These are phyloP conservation scores for Ceratocystis alfenasii DNA, from an alignment of 2,329 filamentous ascomycete species.

Conservation along the genomic window DNA sequence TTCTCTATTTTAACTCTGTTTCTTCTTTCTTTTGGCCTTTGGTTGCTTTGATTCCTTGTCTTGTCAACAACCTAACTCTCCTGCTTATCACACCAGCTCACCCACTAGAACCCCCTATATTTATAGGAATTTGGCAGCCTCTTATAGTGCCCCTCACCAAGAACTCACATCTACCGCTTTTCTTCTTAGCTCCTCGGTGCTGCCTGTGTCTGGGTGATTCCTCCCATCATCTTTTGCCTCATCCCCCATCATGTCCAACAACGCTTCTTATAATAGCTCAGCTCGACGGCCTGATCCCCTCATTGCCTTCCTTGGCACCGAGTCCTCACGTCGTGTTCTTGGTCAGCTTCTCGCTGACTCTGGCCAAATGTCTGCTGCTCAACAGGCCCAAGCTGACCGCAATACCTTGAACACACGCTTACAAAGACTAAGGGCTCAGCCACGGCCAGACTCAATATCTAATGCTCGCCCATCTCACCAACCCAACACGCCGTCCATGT, in stretches of 20 bases:
- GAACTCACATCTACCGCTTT: not conserved
- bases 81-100: no score
- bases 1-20: not conserved
- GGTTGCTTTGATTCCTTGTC: not conserved
- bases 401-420: not conserved
- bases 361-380: conserved; percentile 3
- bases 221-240: not conserved
- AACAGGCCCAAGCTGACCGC: not conserved
- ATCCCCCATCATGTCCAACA: conserved; percentile 11
- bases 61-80: not conserved
- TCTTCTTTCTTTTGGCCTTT: not conserved
- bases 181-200: not conserved
- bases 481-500: conserved; percentile 35
- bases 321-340: not conserved
- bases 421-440: no score
- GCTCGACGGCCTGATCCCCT: not conserved
- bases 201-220: not conserved
- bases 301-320: not conserved
- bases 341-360: not conserved
- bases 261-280: not conserved
- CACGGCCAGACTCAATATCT: not conserved
- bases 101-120: no score
- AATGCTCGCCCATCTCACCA: not conserved
- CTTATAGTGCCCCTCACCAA: no score
- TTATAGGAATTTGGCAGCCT: no score